phyloP scores from a whole-genome alignment of 2,329 filamentous ascomycete genomes.

The Fonsecaea monophora region DNA sequence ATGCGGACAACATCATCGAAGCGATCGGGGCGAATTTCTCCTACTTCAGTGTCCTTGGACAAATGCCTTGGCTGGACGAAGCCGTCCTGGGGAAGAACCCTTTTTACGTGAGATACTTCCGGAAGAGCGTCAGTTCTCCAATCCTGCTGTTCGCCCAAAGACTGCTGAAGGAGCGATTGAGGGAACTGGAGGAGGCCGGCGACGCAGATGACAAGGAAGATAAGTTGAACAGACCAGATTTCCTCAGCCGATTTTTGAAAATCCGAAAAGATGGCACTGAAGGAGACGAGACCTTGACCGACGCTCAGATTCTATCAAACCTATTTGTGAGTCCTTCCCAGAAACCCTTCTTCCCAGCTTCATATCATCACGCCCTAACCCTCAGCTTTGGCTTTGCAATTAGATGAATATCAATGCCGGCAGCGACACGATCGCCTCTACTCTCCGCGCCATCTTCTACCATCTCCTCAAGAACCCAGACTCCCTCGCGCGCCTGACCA shows the following conservation, averaged over 20 bases:
- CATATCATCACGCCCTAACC: neutral
- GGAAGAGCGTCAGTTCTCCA: conserved; percentile 34
- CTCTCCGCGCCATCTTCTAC: conserved; percentile 74
- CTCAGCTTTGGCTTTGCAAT: neutral
- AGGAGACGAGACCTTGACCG: conserved; percentile 32
- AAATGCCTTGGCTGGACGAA: conserved; percentile 49
- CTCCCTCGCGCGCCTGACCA: conserved; percentile 39
- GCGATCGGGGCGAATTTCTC: conserved; percentile 43
- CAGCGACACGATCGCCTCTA: conserved; percentile 80
- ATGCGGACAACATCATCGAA: conserved; percentile 46
- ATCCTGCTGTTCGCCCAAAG: conserved; percentile 35
- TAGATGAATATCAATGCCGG: conserved; percentile 61
- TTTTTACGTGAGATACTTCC: conserved; percentile 38
- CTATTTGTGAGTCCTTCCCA: conserved; percentile 29
- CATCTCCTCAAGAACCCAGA: conserved; percentile 70
- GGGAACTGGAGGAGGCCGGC: conserved; percentile 20
- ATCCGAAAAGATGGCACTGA: conserved; percentile 32
- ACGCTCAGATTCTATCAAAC: conserved; percentile 35
- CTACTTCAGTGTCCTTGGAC: conserved; percentile 42
- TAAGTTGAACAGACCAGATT: conserved; percentile 34
- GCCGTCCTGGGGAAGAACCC: conserved; percentile 46
- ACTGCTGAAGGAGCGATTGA: conserved; percentile 34
- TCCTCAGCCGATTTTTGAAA: conserved; percentile 40
- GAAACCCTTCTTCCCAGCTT: neutral
- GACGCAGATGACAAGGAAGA: conserved; percentile 24